Evolutionary conservation across 805 yeast genomes (phyloP).

Genomic region (Huiozyma naganishii): DNA sequence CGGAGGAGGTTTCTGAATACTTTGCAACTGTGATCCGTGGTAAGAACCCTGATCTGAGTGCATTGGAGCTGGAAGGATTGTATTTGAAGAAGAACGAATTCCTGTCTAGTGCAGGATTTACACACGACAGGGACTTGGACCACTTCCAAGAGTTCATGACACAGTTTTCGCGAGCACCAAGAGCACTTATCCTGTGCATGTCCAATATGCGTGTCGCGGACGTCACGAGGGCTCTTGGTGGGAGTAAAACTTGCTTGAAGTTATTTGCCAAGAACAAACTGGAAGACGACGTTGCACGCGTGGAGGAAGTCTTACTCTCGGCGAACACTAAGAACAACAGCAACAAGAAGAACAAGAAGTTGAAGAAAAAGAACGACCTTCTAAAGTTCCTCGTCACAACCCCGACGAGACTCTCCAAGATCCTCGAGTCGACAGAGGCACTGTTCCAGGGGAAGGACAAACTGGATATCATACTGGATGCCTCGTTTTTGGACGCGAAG

Average conservation of each 20-base stretch:
- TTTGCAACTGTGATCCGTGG: constrained; percentile 52
- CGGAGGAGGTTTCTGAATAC: constrained; percentile 56
- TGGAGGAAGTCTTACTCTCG: constrained; percentile 14
- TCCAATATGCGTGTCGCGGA: constrained; percentile 87
- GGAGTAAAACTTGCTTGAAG: constrained; percentile 49
- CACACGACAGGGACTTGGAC: constrained; percentile 38
- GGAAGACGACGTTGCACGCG: constrained; percentile 40
- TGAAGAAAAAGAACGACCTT: constrained; percentile 6
- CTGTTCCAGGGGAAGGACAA: constrained; percentile 28
- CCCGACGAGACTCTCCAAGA: constrained; percentile 24
- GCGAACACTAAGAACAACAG: constrained; percentile 1
- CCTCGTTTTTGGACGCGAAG: constrained; percentile 25
- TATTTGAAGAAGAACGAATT: constrained; percentile 48
- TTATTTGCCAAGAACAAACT: constrained; percentile 66
- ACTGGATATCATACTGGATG: constrained; percentile 26
- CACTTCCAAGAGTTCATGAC: constrained; percentile 47
- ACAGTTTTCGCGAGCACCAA: constrained; percentile 36
- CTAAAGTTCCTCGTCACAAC: constrained; percentile 23
- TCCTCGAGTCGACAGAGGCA: constrained; percentile 17
- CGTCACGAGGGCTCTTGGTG: constrained; percentile 51
- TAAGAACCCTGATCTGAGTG: constrained; percentile 55
- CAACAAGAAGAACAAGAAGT: neutral
- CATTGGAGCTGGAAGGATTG: constrained; percentile 61
- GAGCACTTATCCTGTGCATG: constrained; percentile 45
- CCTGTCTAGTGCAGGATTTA: constrained; percentile 51